A percentile compares a stretch with the other conserved stretches of the same genome.
Evolutionary conservation across 441 rosid species (phyloP).

Genomic region (Euphorbia neoarborescens): DNA sequence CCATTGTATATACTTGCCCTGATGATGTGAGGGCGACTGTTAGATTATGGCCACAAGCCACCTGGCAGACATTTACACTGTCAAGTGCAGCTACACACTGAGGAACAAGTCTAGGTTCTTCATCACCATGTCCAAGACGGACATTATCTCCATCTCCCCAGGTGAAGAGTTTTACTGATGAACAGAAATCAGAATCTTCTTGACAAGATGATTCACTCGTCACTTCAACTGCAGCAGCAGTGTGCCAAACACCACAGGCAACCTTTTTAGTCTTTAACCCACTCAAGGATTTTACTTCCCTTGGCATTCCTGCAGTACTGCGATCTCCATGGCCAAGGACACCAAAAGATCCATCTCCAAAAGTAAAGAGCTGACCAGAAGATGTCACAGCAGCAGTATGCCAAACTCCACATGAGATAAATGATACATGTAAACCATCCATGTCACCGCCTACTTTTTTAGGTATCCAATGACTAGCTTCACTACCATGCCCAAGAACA

Average conservation of each 20-base stretch:
- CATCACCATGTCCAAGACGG: constrained; percentile 71
- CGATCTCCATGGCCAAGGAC: constrained; percentile 79
- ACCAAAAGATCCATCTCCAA: constrained; percentile 92
- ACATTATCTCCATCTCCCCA: constrained; percentile 90
- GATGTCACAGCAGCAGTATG: constrained; percentile 80
- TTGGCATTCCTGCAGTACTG: constrained; percentile 44
- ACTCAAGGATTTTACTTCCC: constrained; percentile 59
- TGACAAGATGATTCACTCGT: constrained; percentile 40
- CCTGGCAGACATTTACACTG: constrained; percentile 46
- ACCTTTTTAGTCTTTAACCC: constrained; percentile 50
- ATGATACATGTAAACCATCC: constrained; percentile 53
- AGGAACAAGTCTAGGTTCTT: constrained; percentile 57
- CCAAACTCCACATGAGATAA: constrained; percentile 82
- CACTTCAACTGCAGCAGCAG: constrained; percentile 78
- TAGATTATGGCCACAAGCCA: constrained; percentile 66
- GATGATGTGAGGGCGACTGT: constrained; percentile 64
- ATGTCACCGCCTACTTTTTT: constrained; percentile 55
- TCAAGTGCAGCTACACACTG: constrained; percentile 42
- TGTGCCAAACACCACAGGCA: constrained; percentile 95
- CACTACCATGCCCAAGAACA: constrained; percentile 81
- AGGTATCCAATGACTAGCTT: constrained; percentile 75
- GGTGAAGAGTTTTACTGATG: constrained; percentile 54
- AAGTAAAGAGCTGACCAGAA: constrained; percentile 71
- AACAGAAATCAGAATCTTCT: constrained; percentile 30
- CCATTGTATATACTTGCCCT: constrained; percentile 86